Evolutionary conservation across 768 basidiomycete species (phyloP).

Genomic region (Strobilomyces echinocephalus): DNA sequence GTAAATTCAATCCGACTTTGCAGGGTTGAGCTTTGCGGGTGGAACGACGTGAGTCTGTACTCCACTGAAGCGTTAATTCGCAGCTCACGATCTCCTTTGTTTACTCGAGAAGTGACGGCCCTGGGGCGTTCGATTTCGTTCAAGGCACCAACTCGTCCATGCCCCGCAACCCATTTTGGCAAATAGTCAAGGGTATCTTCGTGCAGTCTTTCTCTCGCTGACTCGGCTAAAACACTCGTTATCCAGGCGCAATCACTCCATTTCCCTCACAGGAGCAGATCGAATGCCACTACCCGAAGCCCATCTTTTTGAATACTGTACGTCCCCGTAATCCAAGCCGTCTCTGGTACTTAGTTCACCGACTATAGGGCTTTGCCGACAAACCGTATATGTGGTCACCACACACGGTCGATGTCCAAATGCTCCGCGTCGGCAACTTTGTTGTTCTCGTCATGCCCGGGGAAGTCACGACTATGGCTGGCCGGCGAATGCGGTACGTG

Average conservation of each 20-base stretch:
- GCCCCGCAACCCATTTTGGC: constrained; percentile 75
- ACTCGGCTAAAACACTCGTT: not conserved
- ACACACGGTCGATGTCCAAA: constrained; percentile 68
- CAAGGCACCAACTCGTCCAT: constrained; percentile 65
- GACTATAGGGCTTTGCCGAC: constrained; percentile 53
- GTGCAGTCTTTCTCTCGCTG: not conserved
- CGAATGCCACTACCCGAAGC: constrained; percentile 73
- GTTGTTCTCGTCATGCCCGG: constrained; percentile 74
- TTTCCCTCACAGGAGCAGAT: constrained; percentile 55
- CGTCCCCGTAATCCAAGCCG: not conserved
- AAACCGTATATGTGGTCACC: constrained; percentile 73
- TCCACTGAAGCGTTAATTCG: not conserved
- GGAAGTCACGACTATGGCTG: constrained; percentile 81
- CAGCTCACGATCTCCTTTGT: not conserved
- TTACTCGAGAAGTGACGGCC: constrained; percentile 48
- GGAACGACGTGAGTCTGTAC: constrained; percentile 68
- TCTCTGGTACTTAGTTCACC: constrained; percentile 17
- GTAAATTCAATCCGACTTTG: not conserved
- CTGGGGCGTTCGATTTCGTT: constrained; percentile 72
- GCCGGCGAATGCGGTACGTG: constrained; percentile 63
- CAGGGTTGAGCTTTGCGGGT: constrained; percentile 73
- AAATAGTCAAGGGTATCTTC: constrained; percentile 60
- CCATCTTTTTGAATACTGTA: constrained; percentile 66
- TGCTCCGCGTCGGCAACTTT: constrained; percentile 71
- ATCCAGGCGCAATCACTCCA: constrained; percentile 48